Conservation (phyloP, 1,139 yeast genomes). For the Blastobotrys arbuscula region DNA sequence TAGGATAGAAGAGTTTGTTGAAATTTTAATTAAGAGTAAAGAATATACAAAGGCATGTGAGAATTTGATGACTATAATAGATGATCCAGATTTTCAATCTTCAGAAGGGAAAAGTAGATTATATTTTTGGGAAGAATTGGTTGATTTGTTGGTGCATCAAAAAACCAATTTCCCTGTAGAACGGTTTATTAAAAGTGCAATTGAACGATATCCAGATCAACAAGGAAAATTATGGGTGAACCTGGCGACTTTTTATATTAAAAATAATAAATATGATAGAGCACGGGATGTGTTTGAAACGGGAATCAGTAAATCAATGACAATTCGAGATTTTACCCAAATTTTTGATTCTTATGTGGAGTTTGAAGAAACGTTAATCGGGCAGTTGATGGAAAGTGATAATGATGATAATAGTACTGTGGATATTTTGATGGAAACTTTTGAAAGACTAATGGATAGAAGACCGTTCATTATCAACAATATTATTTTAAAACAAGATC, state of each 20-base stretch:
- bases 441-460: conserved; percentile 51
- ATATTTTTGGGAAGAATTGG: conserved; percentile 45
- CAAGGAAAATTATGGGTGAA: conserved; percentile 46
- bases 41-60: conserved; percentile 26
- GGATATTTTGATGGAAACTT: conserved; percentile 44
- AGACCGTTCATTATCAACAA: conserved; percentile 60
- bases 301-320: conserved; percentile 42
- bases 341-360: conserved; percentile 62
- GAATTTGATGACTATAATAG: conserved; percentile 32
- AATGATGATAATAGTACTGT: conserved; percentile 21
- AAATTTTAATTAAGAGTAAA: conserved; percentile 26
- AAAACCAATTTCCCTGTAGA: conserved; percentile 33
- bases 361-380: conserved; percentile 50
- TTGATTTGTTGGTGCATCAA: conserved; percentile 40
- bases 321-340: conserved; percentile 57
- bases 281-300: conserved; percentile 47
- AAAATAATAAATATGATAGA: conserved; percentile 35
- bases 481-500: conserved; percentile 56
- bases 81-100: conserved; percentile 34
- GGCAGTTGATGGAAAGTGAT: conserved; percentile 34
- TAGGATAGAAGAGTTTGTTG: conserved; percentile 33
- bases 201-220: conserved; percentile 56
- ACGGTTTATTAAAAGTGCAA: conserved; percentile 37
- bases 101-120: conserved; percentile 37
- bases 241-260: conserved; percentile 47